Conservation (phyloP, 192 early-diverging fungal genomes). For the Backusella circina region DNA sequence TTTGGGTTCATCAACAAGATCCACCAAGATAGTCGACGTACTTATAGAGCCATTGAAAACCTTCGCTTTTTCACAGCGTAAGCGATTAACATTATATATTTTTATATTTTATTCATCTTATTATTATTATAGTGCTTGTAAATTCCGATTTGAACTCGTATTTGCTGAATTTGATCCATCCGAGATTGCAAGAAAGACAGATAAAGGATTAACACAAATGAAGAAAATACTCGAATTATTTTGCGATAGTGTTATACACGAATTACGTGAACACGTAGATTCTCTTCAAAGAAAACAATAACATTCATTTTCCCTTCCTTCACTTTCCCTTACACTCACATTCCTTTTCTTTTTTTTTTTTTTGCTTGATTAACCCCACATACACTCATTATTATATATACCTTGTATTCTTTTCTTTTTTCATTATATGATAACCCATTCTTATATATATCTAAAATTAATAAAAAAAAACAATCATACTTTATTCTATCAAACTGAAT, state of each 20-base stretch:
- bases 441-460: not conserved
- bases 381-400: not conserved
- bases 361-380: not conserved
- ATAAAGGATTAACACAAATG: conserved; percentile 33
- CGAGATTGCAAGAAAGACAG: conserved; percentile 47
- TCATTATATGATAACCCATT: not conserved
- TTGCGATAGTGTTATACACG: conserved; percentile 22
- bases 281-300: not conserved
- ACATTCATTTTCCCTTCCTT: not conserved
- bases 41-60: conserved; percentile 56
- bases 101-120: not conserved
- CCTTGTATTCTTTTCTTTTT: not conserved
- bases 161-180: conserved; percentile 45
- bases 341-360: not conserved
- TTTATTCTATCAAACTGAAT: not conserved
- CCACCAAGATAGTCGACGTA: conserved; percentile 46
- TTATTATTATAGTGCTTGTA: conserved; percentile 44
- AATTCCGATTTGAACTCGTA: conserved; percentile 50
- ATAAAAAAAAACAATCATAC: not conserved
- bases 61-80: conserved; percentile 56
- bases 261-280: conserved; percentile 21
- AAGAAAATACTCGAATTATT: conserved; percentile 12
- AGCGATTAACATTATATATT: conserved; percentile 1
- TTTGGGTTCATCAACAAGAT: conserved; percentile 59
- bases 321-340: not conserved